Conservation (phyloP, 257 asterid species). For the Nicotiana tomentosiformis region DNA sequence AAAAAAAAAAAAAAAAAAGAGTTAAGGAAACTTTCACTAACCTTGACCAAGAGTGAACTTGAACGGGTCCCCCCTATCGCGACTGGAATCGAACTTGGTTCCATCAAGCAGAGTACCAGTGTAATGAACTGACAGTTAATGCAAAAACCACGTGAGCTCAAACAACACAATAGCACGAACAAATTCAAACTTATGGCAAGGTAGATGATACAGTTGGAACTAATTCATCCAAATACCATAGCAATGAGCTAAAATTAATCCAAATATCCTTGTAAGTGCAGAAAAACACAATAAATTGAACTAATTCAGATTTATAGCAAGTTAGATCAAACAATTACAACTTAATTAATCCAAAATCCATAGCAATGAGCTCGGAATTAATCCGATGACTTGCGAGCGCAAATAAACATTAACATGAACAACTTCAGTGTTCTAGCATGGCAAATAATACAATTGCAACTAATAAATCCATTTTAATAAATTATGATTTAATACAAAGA, state of each 20-base stretch:
- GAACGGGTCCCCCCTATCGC: slow-evolving; percentile 55
- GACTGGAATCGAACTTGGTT: slow-evolving; percentile 72
- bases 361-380: neutral
- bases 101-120: slow-evolving; percentile 69
- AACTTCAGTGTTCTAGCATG: neutral
- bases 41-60: slow-evolving; percentile 75
- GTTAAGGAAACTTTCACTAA: slow-evolving; percentile 6
- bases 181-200: neutral
- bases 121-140: slow-evolving; percentile 45
- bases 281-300: neutral
- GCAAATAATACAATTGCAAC: neutral
- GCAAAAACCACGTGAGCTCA: neutral
- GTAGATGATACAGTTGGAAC: neutral
- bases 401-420: neutral
- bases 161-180: neutral
- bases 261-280: too few relatives aligned
- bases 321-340: neutral
- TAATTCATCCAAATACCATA: too few relatives aligned
- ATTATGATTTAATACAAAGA: neutral
- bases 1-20: too few relatives aligned
- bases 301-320: neutral
- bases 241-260: too few relatives aligned
- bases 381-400: neutral
- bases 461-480: too few relatives aligned
- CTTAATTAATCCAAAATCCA: neutral